phyloP scores from a whole-genome alignment of 768 basidiomycete genomes.

The Russula abietina region DNA sequence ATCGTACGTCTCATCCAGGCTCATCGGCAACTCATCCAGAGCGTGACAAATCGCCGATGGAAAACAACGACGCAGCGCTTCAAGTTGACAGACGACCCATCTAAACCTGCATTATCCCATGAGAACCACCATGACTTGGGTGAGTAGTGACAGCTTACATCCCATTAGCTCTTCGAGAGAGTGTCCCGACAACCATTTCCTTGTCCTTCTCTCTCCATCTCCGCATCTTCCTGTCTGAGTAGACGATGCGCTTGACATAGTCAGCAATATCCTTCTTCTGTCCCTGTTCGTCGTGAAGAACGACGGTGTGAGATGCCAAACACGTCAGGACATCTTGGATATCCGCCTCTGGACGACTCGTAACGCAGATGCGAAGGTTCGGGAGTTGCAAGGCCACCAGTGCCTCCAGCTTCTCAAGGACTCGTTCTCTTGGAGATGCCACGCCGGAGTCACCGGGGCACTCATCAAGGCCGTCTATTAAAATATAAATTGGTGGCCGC shows the following conservation, averaged over 20 bases:
- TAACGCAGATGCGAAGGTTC: not conserved
- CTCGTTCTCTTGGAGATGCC: not conserved
- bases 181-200: not conserved
- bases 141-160: not conserved
- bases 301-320: not conserved
- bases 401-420: not conserved
- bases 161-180: not conserved
- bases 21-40: not conserved
- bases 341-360: not conserved
- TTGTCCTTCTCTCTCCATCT: not conserved
- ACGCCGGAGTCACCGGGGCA: not conserved
- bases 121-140: not conserved
- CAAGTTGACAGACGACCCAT: not conserved
- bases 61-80: not conserved
- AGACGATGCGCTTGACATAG: not conserved
- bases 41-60: not conserved
- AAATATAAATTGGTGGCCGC: not conserved
- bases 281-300: not conserved
- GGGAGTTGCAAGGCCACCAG: not conserved
- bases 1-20: conserved; percentile 1
- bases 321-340: not conserved
- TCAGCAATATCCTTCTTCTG: not conserved
- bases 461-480: not conserved
- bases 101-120: not conserved
- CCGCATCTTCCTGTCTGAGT: not conserved